These are phyloP conservation scores for Passiflora organensis DNA, from an alignment of 345 rosid species.

Conservation along the genomic window DNA sequence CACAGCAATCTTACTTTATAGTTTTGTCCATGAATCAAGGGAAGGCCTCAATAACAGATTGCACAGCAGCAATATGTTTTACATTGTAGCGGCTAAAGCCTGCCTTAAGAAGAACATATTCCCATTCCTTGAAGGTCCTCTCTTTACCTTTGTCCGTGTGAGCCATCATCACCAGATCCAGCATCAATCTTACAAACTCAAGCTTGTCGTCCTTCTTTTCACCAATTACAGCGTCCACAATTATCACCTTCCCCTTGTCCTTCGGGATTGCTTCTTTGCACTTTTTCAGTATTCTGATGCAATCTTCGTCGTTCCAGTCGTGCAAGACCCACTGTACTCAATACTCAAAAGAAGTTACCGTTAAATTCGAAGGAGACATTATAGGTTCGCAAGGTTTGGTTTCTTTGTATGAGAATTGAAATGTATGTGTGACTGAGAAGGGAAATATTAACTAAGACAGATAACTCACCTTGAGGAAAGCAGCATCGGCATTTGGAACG, in stretches of 20 bases:
- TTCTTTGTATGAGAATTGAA: too few relatives aligned
- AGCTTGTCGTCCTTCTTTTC: conserved; percentile 29
- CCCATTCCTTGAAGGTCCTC: conserved; percentile 63
- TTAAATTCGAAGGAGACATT: not conserved
- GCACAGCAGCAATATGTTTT: conserved; percentile 35
- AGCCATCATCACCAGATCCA: conserved; percentile 80
- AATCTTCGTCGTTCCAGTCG: conserved; percentile 67
- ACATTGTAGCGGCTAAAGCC: conserved; percentile 46
- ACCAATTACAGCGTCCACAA: conserved; percentile 50
- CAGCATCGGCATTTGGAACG: conserved; percentile 58
- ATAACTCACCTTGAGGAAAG: conserved; percentile 45
- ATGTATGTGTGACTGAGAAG: too few relatives aligned
- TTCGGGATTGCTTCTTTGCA: conserved; percentile 57
- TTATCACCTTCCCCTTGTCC: conserved; percentile 53
- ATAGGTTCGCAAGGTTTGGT: not conserved
- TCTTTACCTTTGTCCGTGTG: conserved; percentile 59
- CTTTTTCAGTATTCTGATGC: conserved; percentile 51
- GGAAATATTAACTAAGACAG: not conserved
- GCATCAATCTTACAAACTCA: conserved; percentile 38
- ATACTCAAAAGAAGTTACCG: not conserved
- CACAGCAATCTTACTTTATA: not conserved
- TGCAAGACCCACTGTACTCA: conserved; percentile 51
- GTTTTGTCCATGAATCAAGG: conserved; percentile 14
- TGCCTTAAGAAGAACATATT: conserved; percentile 41
- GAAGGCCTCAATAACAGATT: conserved; percentile 48